Conservation (phyloP, 352 stramenopile species). For the Halophytophthora batemanensis region DNA sequence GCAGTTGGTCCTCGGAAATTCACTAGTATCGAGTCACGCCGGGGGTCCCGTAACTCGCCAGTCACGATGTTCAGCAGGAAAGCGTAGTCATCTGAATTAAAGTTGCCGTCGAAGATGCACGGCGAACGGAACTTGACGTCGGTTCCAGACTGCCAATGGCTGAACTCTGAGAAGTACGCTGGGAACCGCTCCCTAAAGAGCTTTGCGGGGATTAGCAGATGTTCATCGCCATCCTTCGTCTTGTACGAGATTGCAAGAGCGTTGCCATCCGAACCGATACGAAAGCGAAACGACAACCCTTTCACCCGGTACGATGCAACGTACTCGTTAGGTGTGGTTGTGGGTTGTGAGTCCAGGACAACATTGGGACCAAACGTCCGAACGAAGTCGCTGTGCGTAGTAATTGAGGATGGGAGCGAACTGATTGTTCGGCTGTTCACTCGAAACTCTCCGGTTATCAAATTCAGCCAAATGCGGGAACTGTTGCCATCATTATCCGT, state of each 20-base stretch:
- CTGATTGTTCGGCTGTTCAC: neutral
- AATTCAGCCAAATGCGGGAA: neutral
- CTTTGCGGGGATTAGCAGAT: neutral
- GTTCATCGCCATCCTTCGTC: neutral
- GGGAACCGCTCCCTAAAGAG: neutral
- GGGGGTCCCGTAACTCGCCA: neutral
- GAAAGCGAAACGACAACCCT: neutral
- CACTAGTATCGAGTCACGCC: neutral
- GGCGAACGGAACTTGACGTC: neutral
- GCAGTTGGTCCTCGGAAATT: neutral
- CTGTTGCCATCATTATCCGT: neutral
- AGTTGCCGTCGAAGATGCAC: neutral
- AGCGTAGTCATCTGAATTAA: neutral
- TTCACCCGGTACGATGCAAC: neutral
- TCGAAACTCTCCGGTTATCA: neutral
- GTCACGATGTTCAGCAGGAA: neutral
- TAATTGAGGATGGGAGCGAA: neutral
- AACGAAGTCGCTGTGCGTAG: neutral
- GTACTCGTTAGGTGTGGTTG: neutral
- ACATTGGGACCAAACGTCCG: neutral
- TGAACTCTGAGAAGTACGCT: neutral
- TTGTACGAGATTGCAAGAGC: neutral
- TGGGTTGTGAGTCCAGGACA: neutral
- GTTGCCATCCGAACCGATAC: neutral
- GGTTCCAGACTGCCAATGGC: neutral